phyloP scores from a whole-genome alignment of 768 basidiomycete species.

The Termitomyces sp. region DNA sequence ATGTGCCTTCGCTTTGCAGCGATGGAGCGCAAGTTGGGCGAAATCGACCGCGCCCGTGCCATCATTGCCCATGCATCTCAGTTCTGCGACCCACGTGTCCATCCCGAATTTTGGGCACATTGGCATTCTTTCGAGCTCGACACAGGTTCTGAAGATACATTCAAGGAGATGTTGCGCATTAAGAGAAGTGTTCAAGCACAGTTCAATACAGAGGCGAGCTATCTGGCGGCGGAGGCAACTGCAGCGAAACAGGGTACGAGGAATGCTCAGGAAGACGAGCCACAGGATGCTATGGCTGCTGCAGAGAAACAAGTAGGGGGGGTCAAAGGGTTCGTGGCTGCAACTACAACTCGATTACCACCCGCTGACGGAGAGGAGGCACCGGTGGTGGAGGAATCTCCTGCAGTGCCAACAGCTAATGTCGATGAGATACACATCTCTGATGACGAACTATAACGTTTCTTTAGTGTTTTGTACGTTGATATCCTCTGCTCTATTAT shows the following conservation, averaged over 20 bases:
- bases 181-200: slow-evolving; percentile 98
- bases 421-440: slow-evolving; percentile 86
- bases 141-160: slow-evolving; percentile 97
- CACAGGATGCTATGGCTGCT: slow-evolving; percentile 81
- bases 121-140: slow-evolving; percentile 99
- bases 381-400: slow-evolving; percentile 22
- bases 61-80: slow-evolving; percentile 98
- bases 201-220: slow-evolving; percentile 96
- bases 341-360: slow-evolving; percentile 46
- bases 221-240: slow-evolving; percentile 85
- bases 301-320: slow-evolving; percentile 62
- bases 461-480: slow-evolving; percentile 10
- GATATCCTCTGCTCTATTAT: slow-evolving; percentile 1
- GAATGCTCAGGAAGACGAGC: slow-evolving; percentile 38
- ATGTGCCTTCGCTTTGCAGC: slow-evolving; percentile 97
- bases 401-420: slow-evolving; percentile 37
- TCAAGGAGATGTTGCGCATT: slow-evolving; percentile 92
- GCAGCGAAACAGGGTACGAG: slow-evolving; percentile 58
- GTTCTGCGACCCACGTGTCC: slow-evolving; percentile 93
- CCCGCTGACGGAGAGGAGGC: slow-evolving; percentile 31
- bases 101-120: slow-evolving; percentile 91
- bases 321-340: slow-evolving; percentile 70
- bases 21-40: slow-evolving; percentile 95
- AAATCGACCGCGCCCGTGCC: slow-evolving; percentile 95
- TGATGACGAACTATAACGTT: slow-evolving; percentile 72